Conservation (phyloP, 768 basidiomycete genomes). For the Mycena metata region DNA sequence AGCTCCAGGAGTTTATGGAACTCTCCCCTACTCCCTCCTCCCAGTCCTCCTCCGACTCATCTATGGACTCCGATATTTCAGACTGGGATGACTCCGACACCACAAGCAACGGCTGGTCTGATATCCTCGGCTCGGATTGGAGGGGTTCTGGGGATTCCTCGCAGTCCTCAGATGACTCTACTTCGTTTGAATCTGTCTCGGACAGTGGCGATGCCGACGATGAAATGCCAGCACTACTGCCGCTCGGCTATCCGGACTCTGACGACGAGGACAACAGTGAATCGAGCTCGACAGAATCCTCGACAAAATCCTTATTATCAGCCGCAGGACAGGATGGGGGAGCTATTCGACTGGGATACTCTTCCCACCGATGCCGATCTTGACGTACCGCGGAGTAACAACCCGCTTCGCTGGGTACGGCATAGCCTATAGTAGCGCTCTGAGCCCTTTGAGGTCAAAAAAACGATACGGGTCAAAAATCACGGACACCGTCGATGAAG, state of each 20-base stretch:
- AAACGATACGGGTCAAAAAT: too few relatives aligned
- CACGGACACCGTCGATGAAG: too few relatives aligned
- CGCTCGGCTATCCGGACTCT: conserved; percentile 1
- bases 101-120: conserved; percentile 5
- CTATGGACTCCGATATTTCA: not conserved
- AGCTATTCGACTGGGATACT: not conserved
- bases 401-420: conserved; percentile 20
- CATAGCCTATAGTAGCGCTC: too few relatives aligned
- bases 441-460: too few relatives aligned
- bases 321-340: not conserved
- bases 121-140: conserved; percentile 14
- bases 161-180: conserved; percentile 12
- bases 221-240: conserved; percentile 13
- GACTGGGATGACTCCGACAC: not conserved
- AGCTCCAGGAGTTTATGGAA: not conserved
- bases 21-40: not conserved
- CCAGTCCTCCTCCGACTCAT: not conserved
- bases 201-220: conserved; percentile 21
- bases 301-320: not conserved
- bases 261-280: conserved; percentile 7
- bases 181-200: not conserved
- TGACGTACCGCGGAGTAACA: not conserved
- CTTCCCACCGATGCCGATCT: not conserved
- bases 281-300: not conserved
- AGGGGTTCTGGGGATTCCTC: conserved; percentile 4